A percentile compares a stretch with the other conserved stretches of the same genome.
These are phyloP conservation scores for Massospora cicadina DNA, from an alignment of 371 early-diverging fungal genomes.

Conservation along the genomic window DNA sequence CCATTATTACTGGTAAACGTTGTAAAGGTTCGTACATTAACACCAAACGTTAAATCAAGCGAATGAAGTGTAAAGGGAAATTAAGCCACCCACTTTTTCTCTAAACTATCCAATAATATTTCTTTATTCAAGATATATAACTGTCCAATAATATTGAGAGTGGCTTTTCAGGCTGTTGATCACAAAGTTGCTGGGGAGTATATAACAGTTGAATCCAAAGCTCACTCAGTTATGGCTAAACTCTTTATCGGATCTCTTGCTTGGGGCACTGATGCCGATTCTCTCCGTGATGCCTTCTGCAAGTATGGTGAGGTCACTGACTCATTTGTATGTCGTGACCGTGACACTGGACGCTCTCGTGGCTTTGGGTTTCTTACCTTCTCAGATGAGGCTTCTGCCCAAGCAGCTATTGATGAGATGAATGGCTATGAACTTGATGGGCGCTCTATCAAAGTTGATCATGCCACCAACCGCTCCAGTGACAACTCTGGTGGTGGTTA, in stretches of 20 bases:
- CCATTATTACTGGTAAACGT: too few species aligned
- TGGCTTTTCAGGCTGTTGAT: too few species aligned
- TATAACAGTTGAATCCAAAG: too few species aligned
- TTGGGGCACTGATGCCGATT: slow-evolving; percentile 37
- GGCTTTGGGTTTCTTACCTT: slow-evolving; percentile 70
- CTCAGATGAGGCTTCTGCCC: slow-evolving; percentile 25
- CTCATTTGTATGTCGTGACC: slow-evolving; percentile 26
- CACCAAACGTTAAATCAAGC: too few species aligned
- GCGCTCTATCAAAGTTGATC: slow-evolving; percentile 31
- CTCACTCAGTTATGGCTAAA: too few species aligned
- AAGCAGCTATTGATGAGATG: slow-evolving; percentile 30
- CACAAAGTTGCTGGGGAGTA: too few species aligned
- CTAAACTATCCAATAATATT: too few species aligned
- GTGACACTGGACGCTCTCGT: slow-evolving; percentile 41
- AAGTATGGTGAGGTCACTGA: slow-evolving; percentile 20
- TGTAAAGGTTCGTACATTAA: too few species aligned
- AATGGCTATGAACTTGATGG: slow-evolving; percentile 43
- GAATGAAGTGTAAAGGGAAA: too few species aligned
- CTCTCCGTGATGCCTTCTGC: slow-evolving; percentile 27
- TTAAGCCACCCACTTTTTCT: too few species aligned
- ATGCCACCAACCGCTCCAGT: slow-evolving; percentile 19
- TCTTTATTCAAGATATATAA: too few species aligned
- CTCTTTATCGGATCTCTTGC: slow-evolving; percentile 49
- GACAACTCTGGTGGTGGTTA: slow-evolving; percentile 13
- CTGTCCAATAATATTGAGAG: too few species aligned